phyloP scores from a whole-genome alignment of 306 rosid species.

The Ochetophila trinervis region DNA sequence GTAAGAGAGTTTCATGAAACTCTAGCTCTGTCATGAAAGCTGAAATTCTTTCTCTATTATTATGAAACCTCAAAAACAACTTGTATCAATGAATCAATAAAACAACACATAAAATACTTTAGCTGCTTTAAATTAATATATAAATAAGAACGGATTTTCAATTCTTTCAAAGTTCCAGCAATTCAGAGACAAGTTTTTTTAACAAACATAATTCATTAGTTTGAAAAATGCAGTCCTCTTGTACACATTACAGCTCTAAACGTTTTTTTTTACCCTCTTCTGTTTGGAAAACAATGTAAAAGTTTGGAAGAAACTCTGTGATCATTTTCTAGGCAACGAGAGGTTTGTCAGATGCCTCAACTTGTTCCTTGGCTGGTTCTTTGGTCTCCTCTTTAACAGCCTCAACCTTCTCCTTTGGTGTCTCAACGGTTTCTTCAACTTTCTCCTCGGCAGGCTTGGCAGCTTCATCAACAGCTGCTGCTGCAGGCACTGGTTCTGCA shows the following conservation, averaged over 20 bases:
- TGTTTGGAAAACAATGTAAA: background rate
- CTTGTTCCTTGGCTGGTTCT: slow-evolving; percentile 11
- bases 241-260: background rate
- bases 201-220: background rate
- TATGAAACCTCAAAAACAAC: too few relatives aligned
- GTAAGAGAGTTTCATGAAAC: too few relatives aligned
- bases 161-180: slow-evolving; percentile 14
- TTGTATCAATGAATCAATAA: too few relatives aligned
- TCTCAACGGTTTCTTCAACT: slow-evolving; percentile 19
- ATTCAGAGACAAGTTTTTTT: background rate
- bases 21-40: too few relatives aligned
- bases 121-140: background rate
- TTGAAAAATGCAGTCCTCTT: background rate
- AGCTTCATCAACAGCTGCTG: slow-evolving; percentile 7
- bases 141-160: background rate
- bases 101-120: too few relatives aligned
- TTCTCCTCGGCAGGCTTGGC: slow-evolving; percentile 2
- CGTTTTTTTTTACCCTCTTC: background rate
- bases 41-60: too few relatives aligned
- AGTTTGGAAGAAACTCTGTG: background rate
- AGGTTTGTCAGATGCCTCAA: slow-evolving; percentile 12
- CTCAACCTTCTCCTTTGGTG: slow-evolving; percentile 24
- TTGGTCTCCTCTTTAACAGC: background rate
- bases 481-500: background rate
- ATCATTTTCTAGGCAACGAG: slow-evolving; percentile 17